Conservation (phyloP, 2,329 filamentous ascomycete genomes). For the Cadophora sp. region DNA sequence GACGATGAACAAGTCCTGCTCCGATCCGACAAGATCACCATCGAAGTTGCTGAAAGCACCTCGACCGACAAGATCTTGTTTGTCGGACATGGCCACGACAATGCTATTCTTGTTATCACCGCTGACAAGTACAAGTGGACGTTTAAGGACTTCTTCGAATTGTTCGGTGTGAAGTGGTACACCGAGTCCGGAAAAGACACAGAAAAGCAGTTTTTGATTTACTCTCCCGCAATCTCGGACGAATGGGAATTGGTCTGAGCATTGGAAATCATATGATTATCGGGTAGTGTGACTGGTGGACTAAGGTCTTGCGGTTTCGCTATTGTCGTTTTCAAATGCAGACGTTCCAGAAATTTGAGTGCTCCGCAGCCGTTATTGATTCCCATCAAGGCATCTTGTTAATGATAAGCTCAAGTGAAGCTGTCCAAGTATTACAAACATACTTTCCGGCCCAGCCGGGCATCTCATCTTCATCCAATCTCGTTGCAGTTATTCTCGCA, state of each 20-base stretch:
- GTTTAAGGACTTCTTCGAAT: conserved; percentile 9
- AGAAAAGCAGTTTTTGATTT: background rate
- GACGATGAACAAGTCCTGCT: conserved; percentile 3
- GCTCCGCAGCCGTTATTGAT: background rate
- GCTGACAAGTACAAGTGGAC: conserved; percentile 8
- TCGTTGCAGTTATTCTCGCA: background rate
- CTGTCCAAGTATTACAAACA: background rate
- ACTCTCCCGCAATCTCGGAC: background rate
- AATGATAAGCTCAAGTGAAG: background rate
- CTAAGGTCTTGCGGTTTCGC: background rate
- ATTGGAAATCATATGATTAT: background rate
- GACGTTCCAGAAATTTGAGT: background rate
- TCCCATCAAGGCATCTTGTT: background rate
- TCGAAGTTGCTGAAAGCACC: conserved; percentile 4
- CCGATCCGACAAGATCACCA: conserved; percentile 4
- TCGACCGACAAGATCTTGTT: conserved; percentile 5
- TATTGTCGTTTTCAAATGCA: background rate
- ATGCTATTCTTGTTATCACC: background rate
- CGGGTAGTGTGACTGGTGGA: no score
- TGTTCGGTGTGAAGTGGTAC: background rate
- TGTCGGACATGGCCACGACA: background rate
- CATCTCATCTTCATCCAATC: background rate
- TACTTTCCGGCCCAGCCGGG: background rate
- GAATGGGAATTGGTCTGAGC: conserved; percentile 1
- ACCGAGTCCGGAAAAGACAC: background rate